Evolutionary conservation across 441 rosid genomes (phyloP).

Genomic region (Iberis amara): DNA sequence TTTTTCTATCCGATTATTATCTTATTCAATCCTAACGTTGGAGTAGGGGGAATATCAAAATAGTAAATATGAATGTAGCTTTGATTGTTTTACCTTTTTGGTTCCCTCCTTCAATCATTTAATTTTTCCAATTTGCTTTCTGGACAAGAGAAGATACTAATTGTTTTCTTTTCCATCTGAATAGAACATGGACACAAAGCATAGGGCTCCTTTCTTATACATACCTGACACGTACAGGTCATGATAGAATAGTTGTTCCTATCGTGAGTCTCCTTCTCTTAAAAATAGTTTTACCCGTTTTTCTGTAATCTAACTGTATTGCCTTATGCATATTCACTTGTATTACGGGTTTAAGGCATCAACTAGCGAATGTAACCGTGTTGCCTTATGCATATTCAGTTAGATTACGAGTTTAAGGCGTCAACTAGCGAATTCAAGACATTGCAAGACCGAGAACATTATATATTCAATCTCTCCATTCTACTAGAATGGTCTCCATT

Average conservation of each 20-base stretch:
- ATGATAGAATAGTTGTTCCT: constrained; percentile 86
- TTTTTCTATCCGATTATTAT: background rate
- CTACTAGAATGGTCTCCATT: constrained; percentile 84
- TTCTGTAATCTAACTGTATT: constrained; percentile 20
- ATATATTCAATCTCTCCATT: constrained; percentile 54
- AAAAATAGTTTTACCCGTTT: constrained; percentile 3
- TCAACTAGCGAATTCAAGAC: constrained; percentile 36
- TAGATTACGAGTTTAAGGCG: constrained; percentile 63
- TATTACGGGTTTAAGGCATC: too few species aligned
- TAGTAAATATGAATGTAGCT: background rate
- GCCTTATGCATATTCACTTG: too few species aligned
- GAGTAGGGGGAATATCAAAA: background rate
- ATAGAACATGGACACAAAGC: constrained; percentile 66
- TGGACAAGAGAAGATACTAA: constrained; percentile 17
- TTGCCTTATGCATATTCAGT: constrained; percentile 47
- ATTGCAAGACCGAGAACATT: constrained; percentile 49
- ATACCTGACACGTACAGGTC: constrained; percentile 63
- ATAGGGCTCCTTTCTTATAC: constrained; percentile 90
- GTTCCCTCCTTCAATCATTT: constrained; percentile 3
- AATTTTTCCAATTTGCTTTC: constrained; percentile 8
- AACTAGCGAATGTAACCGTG: too few species aligned
- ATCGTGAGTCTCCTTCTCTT: constrained; percentile 50
- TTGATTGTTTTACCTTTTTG: constrained; percentile 9
- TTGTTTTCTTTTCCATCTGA: constrained; percentile 29
- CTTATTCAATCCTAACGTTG: background rate